Evolutionary conservation across 2,329 filamentous ascomycete genomes (phyloP), one percentile per base, ranked within the genome.

Genomic region (Xylariaceae sp.): DNA sequence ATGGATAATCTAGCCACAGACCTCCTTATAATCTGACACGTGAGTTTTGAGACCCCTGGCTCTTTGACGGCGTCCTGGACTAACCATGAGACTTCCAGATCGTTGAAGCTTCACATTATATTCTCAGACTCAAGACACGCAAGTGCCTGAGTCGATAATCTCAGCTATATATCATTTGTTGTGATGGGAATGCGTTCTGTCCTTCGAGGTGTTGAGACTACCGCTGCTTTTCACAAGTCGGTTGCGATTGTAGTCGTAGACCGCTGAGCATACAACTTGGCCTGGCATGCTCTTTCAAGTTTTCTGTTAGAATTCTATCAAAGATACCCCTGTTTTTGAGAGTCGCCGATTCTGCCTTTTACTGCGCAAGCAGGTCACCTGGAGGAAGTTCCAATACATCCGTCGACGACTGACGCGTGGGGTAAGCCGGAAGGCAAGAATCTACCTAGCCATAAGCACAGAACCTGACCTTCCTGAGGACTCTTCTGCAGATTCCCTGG

Each of bases 271-370:
- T 39, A 15, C 45, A 30, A 6, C 15, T 30, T 45, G 48, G 18
- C 34, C 30, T 9, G 54, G 51, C 18, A 51, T 60, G 39, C n/a
- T 23, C 35, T 57, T 56, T 41, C 11, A 55, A 39, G 39, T 4
- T 9, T 39, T 35, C 23, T n/a, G 41, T 35, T 18, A 37, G 34
- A n/a, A 15, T 34, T 17, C 10, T 41, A 4, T 8, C 37, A 41
- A 9, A 41, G 23, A 30, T 30, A 30, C 23, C 23, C 23, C 23
- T 30, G 23, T 30, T 30, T 30, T 30, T 30, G 23, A 30, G 23
- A 30, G 4, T 30, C 23, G 23, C 23, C 23, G 23, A 30, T 4
- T 30, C 23, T 30, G 23, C 4, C 23, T 30, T 30, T 30, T 5
- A 30, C 23, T 30, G 23, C 23, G 5, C 23, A 41, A 41, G 37